A percentile compares a stretch with the other conserved stretches of the same genome.
Conservation (phyloP, 352 stramenopile genomes). For the Globisporangium echinulatum region DNA sequence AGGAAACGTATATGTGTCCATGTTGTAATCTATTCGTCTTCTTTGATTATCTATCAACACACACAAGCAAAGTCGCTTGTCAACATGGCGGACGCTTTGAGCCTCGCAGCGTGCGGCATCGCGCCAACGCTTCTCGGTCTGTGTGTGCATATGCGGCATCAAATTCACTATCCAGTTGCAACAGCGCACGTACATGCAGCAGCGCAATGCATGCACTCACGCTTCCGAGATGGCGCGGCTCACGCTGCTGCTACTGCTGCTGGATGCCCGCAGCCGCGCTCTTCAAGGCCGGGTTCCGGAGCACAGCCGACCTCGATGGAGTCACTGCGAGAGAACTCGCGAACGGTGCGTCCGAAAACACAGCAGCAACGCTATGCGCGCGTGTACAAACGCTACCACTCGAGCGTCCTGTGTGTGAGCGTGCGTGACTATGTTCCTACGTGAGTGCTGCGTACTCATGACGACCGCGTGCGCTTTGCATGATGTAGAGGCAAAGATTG, state of each 20-base stretch:
- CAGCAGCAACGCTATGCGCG: not conserved
- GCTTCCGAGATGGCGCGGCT: too few species aligned
- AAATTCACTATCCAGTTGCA: too few species aligned
- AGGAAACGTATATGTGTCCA: too few species aligned
- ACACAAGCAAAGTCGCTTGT: not conserved
- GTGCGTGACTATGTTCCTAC: too few species aligned
- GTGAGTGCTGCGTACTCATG: too few species aligned
- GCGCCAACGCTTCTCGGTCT: conserved; percentile 54
- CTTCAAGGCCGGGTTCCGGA: conserved; percentile 56
- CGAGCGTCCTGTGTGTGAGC: not conserved
- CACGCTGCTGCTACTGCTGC: too few species aligned
- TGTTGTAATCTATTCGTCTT: too few species aligned
- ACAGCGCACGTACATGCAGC: not conserved
- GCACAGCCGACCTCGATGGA: conserved; percentile 39
- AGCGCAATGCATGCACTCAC: not conserved
- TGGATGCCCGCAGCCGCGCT: conserved; percentile 29
- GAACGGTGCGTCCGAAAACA: conserved; percentile 23
- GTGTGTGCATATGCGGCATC: not conserved
- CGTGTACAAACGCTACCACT: too few species aligned
- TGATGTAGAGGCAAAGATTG: conserved; percentile 31
- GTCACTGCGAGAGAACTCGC: conserved; percentile 50
- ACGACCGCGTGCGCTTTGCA: too few species aligned
- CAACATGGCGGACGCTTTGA: conserved; percentile 15
- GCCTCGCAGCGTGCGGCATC: conserved; percentile 45
- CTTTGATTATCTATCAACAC: too few species aligned